Percentiles rank a stretch among this genome's conserved stretches.
phyloP scores from a whole-genome alignment of 192 early-diverging fungal species.

The Chytriomyces confervae region DNA sequence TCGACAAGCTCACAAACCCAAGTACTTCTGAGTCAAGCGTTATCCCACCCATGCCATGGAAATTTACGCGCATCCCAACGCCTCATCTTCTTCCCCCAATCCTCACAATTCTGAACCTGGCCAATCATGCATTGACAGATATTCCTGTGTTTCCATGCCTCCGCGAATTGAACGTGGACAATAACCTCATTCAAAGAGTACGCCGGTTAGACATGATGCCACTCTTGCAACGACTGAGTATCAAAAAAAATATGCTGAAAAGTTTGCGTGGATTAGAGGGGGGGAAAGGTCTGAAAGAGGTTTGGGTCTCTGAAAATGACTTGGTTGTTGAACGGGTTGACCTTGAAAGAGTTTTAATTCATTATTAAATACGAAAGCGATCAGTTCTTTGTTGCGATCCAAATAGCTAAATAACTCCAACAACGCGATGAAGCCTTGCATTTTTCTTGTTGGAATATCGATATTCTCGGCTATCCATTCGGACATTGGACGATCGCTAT shows the following conservation, averaged over 20 bases:
- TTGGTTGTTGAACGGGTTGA: no score
- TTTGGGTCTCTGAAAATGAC: no score
- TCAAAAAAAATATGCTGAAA: background rate
- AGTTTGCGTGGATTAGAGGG: no score
- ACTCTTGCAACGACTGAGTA: background rate
- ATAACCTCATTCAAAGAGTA: background rate
- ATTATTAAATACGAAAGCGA: no score
- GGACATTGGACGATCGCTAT: no score
- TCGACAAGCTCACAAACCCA: background rate
- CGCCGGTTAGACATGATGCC: constrained; percentile 3
- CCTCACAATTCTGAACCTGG: background rate
- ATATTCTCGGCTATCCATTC: no score
- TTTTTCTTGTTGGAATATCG: no score
- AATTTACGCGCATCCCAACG: constrained; percentile 3
- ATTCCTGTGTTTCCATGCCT: constrained; percentile 19
- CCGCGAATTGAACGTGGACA: background rate
- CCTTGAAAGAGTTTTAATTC: no score
- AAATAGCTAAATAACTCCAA: no score
- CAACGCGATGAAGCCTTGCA: no score
- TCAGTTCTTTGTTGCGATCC: no score
- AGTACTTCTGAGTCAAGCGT: background rate
- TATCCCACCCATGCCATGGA: background rate
- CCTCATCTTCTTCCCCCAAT: background rate
- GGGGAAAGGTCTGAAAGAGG: no score
- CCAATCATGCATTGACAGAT: background rate